These are phyloP conservation scores for Colletotrichum musicola DNA, from an alignment of 2,329 filamentous ascomycete genomes.

Conservation along the genomic window DNA sequence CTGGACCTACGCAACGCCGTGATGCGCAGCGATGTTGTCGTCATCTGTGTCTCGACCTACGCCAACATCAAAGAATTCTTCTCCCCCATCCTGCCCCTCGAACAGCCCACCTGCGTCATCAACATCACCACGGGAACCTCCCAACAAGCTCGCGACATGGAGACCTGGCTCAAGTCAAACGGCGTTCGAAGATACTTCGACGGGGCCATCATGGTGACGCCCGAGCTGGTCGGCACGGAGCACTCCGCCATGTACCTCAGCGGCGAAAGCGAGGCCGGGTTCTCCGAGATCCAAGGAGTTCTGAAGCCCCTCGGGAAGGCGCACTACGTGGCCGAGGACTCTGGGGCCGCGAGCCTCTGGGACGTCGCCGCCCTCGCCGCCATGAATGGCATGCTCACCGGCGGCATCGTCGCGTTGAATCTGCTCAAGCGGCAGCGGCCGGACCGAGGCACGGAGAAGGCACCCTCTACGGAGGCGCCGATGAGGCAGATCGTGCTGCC, in stretches of 20 bases:
- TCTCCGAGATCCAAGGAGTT: conserved; percentile 17
- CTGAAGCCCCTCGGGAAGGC: conserved; percentile 41
- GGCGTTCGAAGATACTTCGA: conserved; percentile 43
- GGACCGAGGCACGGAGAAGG: conserved; percentile 20
- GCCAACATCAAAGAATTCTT: conserved; percentile 34
- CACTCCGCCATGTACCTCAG: conserved; percentile 42
- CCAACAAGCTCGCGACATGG: conserved; percentile 40
- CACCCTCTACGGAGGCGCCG: neutral
- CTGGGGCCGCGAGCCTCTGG: conserved; percentile 41
- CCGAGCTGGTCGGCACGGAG: conserved; percentile 44
- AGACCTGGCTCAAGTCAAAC: conserved; percentile 31
- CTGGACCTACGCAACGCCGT: conserved; percentile 38
- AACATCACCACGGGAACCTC: conserved; percentile 48
- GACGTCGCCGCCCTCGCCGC: conserved; percentile 44
- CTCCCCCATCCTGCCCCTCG: neutral
- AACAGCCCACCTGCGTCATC: conserved; percentile 39
- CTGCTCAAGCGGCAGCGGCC: conserved; percentile 41
- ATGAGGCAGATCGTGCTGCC: conserved; percentile 41
- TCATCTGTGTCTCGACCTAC: conserved; percentile 47
- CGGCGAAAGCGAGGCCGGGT: conserved; percentile 40
- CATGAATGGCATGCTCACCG: conserved; percentile 47
- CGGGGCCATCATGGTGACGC: conserved; percentile 47
- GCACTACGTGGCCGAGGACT: conserved; percentile 40
- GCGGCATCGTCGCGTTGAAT: conserved; percentile 42
- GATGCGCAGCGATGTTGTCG: conserved; percentile 35